A percentile compares a stretch with the other conserved stretches of the same genome.
phyloP scores from a whole-genome alignment of 1,284 basidiomycete genomes.

The Microbotryum violaceum region DNA sequence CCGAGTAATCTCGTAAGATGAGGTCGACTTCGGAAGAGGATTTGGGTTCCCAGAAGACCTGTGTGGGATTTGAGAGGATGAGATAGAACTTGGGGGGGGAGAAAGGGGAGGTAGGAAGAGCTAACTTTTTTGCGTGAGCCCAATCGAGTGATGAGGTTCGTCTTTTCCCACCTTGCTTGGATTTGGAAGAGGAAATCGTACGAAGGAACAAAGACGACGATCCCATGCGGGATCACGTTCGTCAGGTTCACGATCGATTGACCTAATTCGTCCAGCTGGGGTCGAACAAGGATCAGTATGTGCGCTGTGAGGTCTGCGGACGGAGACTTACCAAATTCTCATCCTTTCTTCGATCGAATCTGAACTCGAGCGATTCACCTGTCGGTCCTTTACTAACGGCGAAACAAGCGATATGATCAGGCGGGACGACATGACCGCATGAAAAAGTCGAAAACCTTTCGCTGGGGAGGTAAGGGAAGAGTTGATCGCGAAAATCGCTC shows the following conservation, averaged over 20 bases:
- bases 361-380: constrained; percentile 72
- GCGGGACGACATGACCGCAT: constrained; percentile 87
- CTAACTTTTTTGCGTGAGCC: constrained; percentile 61
- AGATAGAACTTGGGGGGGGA: not conserved
- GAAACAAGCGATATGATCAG: constrained; percentile 66
- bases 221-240: constrained; percentile 70
- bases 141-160: constrained; percentile 57
- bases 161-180: constrained; percentile 59
- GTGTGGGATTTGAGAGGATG: not conserved
- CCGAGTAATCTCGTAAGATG: constrained; percentile 67
- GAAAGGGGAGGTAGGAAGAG: not conserved
- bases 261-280: constrained; percentile 72
- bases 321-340: constrained; percentile 51
- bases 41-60: constrained; percentile 87
- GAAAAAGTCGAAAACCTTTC: constrained; percentile 70
- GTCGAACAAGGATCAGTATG: not conserved
- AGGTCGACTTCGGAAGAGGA: constrained; percentile 66
- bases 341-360: constrained; percentile 68
- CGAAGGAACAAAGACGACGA: constrained; percentile 91
- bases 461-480: constrained; percentile 61
- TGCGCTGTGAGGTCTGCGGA: too few relatives aligned
- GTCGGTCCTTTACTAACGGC: constrained; percentile 71
- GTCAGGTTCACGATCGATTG: constrained; percentile 71
- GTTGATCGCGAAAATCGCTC: constrained; percentile 74
- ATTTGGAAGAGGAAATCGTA: constrained; percentile 72